Evolutionary conservation across 768 basidiomycete genomes (phyloP).

Genomic region (Calocybe indica): DNA sequence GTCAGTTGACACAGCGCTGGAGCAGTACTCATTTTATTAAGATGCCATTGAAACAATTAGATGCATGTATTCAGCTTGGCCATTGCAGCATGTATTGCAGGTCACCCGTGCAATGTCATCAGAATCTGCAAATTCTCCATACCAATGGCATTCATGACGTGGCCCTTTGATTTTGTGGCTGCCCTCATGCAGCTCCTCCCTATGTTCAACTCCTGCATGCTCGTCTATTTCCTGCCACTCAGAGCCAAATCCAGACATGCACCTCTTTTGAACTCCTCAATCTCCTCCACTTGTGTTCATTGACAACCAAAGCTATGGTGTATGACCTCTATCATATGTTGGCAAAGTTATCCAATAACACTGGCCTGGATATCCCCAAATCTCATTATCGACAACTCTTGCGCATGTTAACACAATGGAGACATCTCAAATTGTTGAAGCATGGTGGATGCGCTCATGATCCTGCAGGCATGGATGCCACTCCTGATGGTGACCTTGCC

Average conservation of each 20-base stretch:
- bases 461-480: constrained; percentile 8
- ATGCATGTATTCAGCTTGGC: constrained; percentile 1
- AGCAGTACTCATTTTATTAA: neutral
- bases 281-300: constrained; percentile 11
- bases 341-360: neutral
- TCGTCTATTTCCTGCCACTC: constrained; percentile 12
- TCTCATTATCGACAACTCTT: constrained; percentile 9
- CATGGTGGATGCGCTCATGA: constrained; percentile 13
- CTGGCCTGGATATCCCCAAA: neutral
- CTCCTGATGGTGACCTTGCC: constrained; percentile 12
- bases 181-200: constrained; percentile 4
- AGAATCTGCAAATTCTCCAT: constrained; percentile 12
- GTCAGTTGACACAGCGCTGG: neutral
- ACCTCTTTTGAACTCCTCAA: constrained; percentile 12
- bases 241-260: constrained; percentile 8
- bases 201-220: constrained; percentile 12
- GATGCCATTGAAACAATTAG: neutral
- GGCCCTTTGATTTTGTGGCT: constrained; percentile 16
- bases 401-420: constrained; percentile 12
- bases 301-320: constrained; percentile 11
- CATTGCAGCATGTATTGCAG: neutral
- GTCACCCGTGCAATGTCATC: neutral
- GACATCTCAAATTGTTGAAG: constrained; percentile 17
- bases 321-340: constrained; percentile 10
- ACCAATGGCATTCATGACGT: constrained; percentile 16